A percentile compares a stretch with the other conserved stretches of the same genome.
Evolutionary conservation across 495 filamentous ascomycete genomes (phyloP).

Genomic region (Penicillium salamii): DNA sequence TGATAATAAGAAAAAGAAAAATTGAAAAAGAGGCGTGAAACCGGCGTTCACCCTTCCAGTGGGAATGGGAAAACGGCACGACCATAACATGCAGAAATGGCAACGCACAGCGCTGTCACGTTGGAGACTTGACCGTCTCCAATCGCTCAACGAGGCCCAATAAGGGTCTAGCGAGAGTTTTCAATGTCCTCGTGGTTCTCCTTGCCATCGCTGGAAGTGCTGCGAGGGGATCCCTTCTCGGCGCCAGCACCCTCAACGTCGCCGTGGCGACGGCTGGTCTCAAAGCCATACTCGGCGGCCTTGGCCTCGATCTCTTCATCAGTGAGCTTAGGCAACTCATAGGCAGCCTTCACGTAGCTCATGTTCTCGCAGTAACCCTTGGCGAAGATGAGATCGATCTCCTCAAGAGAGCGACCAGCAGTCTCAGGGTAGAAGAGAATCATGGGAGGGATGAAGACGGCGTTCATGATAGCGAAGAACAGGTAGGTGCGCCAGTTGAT

Average conservation of each 20-base stretch:
- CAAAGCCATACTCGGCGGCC: conserved; percentile 60
- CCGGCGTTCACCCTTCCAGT: conserved; percentile 7
- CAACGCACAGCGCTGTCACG: conserved; percentile 21
- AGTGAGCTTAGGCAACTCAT: conserved; percentile 65
- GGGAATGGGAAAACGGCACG: conserved; percentile 3
- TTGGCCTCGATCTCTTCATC: conserved; percentile 63
- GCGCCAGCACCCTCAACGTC: conserved; percentile 31
- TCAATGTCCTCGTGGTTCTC: background rate
- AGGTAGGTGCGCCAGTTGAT: conserved; percentile 77
- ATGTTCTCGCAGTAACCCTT: conserved; percentile 76
- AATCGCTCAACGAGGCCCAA: background rate
- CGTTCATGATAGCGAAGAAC: conserved; percentile 73
- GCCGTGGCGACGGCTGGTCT: conserved; percentile 6
- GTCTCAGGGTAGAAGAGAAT: conserved; percentile 80
- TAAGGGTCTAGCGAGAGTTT: background rate
- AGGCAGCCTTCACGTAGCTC: conserved; percentile 66
- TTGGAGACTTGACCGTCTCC: background rate
- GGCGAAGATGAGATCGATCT: conserved; percentile 78
- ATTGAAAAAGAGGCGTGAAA: background rate
- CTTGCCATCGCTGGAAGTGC: conserved; percentile 9
- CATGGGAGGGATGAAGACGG: conserved; percentile 67
- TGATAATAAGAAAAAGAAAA: conserved; percentile 3
- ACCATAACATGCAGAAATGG: conserved; percentile 3
- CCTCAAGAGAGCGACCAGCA: conserved; percentile 65
- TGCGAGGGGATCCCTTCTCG: conserved; percentile 25